phyloP scores from a whole-genome alignment of 2,329 filamentous ascomycete genomes.

The Talaromyces islandicus region DNA sequence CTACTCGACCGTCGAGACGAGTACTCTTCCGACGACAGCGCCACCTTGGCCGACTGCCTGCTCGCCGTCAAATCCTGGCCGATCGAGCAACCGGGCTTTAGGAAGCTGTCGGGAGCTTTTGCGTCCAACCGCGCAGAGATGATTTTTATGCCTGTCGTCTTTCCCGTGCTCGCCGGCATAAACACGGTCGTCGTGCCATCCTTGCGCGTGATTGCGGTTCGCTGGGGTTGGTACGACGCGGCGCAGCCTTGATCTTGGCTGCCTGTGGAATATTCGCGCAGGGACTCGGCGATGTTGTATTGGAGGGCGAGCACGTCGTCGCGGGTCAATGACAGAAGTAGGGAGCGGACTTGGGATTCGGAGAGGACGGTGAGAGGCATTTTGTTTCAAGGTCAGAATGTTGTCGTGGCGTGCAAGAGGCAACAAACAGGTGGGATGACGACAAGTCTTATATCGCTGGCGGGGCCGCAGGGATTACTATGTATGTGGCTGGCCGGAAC shows the following conservation, averaged over 20 bases:
- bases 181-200: constrained; percentile 60
- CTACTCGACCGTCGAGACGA: constrained; percentile 8
- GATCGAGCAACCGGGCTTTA: constrained; percentile 6
- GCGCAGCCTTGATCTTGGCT: constrained; percentile 54
- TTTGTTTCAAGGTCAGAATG: neutral
- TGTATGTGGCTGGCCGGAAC: neutral
- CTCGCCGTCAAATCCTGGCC: constrained; percentile 3
- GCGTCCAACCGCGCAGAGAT: constrained; percentile 45
- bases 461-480: neutral
- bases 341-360: constrained; percentile 48
- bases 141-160: constrained; percentile 59
- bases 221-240: constrained; percentile 55
- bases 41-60: constrained; percentile 6
- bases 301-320: constrained; percentile 56
- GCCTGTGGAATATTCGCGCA: constrained; percentile 61
- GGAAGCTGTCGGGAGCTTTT: neutral
- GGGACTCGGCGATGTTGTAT: constrained; percentile 51
- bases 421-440: neutral
- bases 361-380: constrained; percentile 59
- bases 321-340: constrained; percentile 51
- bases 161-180: constrained; percentile 59
- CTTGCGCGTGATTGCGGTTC: constrained; percentile 54
- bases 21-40: constrained; percentile 7
- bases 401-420: neutral
- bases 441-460: neutral